These are phyloP conservation scores for Fraxinus cuspidata DNA, from an alignment of 257 asterid genomes.

Conservation along the genomic window DNA sequence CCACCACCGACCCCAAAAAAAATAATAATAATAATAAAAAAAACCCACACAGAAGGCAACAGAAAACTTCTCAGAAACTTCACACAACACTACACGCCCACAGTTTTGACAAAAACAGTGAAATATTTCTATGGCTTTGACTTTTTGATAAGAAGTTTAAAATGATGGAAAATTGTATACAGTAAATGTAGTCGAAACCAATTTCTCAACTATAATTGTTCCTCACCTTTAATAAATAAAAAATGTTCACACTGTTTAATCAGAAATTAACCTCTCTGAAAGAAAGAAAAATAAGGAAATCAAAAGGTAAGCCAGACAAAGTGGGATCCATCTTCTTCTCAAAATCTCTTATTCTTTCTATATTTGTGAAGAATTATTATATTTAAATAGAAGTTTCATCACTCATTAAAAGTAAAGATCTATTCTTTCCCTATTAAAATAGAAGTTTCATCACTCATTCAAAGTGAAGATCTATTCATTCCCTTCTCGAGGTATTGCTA, in stretches of 20 bases:
- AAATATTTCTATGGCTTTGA: background rate
- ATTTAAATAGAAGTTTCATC: background rate
- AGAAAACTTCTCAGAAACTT: background rate
- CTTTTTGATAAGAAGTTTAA: background rate
- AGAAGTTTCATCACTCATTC: background rate
- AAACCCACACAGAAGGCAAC: background rate
- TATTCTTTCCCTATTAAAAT: background rate
- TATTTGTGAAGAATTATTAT: background rate
- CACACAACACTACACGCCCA: background rate
- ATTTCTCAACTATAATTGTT: background rate
- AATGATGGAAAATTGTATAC: background rate
- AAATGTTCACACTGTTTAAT: background rate
- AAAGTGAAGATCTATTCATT: background rate
- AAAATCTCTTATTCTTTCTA: background rate
- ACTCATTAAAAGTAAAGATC: background rate
- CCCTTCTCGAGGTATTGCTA: background rate
- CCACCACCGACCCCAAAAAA: background rate
- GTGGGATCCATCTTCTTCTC: background rate
- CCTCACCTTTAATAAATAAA: background rate
- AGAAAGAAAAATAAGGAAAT: background rate
- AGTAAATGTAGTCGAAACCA: background rate
- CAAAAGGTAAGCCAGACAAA: background rate
- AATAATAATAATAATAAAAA: too few species aligned
- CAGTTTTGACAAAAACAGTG: background rate
- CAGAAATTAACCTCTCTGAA: background rate